Percentiles rank a stretch among this genome's conserved stretches.
phyloP scores from a whole-genome alignment of 1,284 basidiomycete species.

The Caloboletus firmus region DNA sequence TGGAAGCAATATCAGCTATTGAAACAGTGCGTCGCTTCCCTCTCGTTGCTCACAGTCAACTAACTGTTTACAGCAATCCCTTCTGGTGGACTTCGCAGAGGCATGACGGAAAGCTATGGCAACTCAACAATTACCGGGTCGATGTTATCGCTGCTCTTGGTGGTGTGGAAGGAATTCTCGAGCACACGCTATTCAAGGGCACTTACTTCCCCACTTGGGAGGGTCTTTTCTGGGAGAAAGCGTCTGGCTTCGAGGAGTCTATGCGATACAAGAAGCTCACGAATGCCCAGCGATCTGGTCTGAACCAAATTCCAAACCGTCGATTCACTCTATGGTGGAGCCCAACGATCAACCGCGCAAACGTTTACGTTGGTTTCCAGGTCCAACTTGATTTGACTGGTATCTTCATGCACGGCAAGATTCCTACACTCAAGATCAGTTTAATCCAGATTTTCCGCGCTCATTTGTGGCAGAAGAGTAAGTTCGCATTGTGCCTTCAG shows the following conservation, averaged over 20 bases:
- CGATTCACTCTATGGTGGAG: slow-evolving; percentile 99
- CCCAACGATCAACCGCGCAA: slow-evolving; percentile 96
- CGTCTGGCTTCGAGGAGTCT: slow-evolving; percentile 92
- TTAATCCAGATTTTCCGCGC: slow-evolving; percentile 99
- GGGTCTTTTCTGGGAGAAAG: slow-evolving; percentile 96
- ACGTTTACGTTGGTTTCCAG: slow-evolving; percentile 99
- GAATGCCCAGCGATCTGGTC: slow-evolving; percentile 93
- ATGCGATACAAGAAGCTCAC: slow-evolving; percentile 98
- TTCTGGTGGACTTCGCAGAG: slow-evolving; percentile 99
- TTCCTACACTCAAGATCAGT: slow-evolving; percentile 96
- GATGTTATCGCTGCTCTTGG: slow-evolving; percentile 99
- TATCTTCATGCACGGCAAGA: slow-evolving; percentile 96
- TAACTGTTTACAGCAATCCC: slow-evolving; percentile 63
- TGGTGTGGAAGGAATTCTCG: slow-evolving; percentile 95
- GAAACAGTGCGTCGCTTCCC: slow-evolving; percentile 63
- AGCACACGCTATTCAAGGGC: slow-evolving; percentile 98
- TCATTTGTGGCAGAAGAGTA: slow-evolving; percentile 98
- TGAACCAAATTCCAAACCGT: slow-evolving; percentile 99
- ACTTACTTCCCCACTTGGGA: slow-evolving; percentile 95
- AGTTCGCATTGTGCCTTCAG: slow-evolving; percentile 34
- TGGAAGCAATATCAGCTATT: slow-evolving; percentile 98
- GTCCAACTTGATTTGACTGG: slow-evolving; percentile 97
- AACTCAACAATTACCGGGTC: slow-evolving; percentile 97
- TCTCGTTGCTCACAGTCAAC: not conserved
- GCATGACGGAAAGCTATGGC: slow-evolving; percentile 98